These are phyloP conservation scores for Clarireedia sp. DNA, from an alignment of 2,329 filamentous ascomycete species.

Conservation along the genomic window DNA sequence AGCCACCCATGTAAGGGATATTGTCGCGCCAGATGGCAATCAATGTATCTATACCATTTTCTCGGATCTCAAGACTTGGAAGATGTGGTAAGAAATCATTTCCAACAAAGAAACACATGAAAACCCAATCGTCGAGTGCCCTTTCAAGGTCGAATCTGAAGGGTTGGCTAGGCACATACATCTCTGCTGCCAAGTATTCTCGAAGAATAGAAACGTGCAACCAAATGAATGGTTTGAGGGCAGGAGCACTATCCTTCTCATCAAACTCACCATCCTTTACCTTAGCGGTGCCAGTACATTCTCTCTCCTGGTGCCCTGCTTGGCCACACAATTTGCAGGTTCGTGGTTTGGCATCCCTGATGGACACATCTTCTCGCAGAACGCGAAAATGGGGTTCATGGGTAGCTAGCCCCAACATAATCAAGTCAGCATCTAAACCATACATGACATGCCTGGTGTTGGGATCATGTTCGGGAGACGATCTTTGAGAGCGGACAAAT, in stretches of 20 bases:
- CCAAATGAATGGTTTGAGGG: conserved; percentile 95
- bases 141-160: conserved; percentile 92
- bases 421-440: conserved; percentile 92
- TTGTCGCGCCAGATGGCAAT: conserved; percentile 97
- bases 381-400: conserved; percentile 97
- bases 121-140: conserved; percentile 95
- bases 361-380: conserved; percentile 92
- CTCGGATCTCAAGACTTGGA: conserved; percentile 93
- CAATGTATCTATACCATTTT: conserved; percentile 93
- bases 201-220: conserved; percentile 85
- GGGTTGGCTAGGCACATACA: conserved; percentile 71
- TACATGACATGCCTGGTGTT: conserved; percentile 98
- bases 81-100: conserved; percentile 98
- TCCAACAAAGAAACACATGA: conserved; percentile 98
- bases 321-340: conserved; percentile 87
- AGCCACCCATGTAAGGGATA: conserved; percentile 83
- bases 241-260: conserved; percentile 64
- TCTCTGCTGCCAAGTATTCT: conserved; percentile 87
- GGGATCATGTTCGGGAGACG: conserved; percentile 84
- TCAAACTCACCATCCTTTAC: conserved; percentile 72
- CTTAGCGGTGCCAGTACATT: conserved; percentile 73
- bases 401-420: conserved; percentile 95
- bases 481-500: conserved; percentile 88
- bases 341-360: conserved; percentile 74
- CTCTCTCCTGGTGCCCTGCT: conserved; percentile 79